Conservation (phyloP, 495 filamentous ascomycete species). For the Hypomontagnella submonticulosa region DNA sequence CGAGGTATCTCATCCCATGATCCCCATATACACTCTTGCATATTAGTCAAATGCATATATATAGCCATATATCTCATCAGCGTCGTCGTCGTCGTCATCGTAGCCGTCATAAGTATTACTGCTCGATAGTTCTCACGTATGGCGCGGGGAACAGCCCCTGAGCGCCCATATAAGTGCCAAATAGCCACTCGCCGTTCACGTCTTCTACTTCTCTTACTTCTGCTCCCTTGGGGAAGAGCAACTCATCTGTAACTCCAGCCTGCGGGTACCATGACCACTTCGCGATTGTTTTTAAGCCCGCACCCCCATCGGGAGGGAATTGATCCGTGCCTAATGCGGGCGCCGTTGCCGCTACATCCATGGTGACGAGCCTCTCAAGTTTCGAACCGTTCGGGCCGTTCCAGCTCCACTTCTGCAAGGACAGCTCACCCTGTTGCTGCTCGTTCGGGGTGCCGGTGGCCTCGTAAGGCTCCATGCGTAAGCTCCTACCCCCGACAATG, state of each 20-base stretch:
- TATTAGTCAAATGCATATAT: conserved; percentile 1
- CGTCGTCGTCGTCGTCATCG: background rate
- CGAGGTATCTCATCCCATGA: conserved; percentile 27
- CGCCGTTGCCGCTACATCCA: conserved; percentile 46
- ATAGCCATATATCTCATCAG: conserved; percentile 1
- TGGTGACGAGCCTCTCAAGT: conserved; percentile 46
- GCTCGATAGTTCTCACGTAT: conserved; percentile 66
- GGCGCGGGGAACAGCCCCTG: conserved; percentile 80
- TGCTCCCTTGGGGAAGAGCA: conserved; percentile 83
- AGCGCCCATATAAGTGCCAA: conserved; percentile 79
- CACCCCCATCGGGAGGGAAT: conserved; percentile 79
- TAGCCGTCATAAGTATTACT: conserved; percentile 3
- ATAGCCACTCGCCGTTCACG: conserved; percentile 88
- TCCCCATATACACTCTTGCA: conserved; percentile 8
- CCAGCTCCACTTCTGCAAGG: conserved; percentile 50
- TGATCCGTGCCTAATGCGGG: conserved; percentile 40
- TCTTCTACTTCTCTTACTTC: conserved; percentile 83
- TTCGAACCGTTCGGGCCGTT: conserved; percentile 33
- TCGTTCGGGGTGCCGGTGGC: conserved; percentile 24
- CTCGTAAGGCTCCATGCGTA: conserved; percentile 65
- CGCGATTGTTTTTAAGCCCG: conserved; percentile 69
- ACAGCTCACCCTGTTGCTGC: conserved; percentile 17
- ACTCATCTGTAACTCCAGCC: conserved; percentile 69
- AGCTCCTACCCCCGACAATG: conserved; percentile 74
- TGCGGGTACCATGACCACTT: conserved; percentile 80